phyloP scores from a whole-genome alignment of 140 eudicot species.

The Erigeron philadelphicus region DNA sequence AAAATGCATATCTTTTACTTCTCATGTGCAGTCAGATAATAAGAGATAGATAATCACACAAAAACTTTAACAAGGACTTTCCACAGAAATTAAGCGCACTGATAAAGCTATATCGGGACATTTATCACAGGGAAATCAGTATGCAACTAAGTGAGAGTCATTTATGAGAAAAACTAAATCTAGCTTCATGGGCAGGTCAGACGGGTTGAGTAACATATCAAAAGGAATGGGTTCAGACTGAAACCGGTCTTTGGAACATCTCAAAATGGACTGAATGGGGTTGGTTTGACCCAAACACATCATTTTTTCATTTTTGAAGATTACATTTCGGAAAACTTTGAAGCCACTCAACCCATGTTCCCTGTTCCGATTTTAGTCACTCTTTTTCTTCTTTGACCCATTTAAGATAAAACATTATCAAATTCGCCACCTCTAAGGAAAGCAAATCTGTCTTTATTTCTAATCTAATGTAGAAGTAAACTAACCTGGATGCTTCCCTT shows the following conservation, averaged over 20 bases:
- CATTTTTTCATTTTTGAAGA: too few species aligned
- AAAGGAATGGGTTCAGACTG: too few species aligned
- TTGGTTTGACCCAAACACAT: too few species aligned
- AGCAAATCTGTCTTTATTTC: neutral
- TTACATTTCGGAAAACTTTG: too few species aligned
- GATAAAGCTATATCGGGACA: neutral
- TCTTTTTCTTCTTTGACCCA: too few species aligned
- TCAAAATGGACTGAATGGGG: too few species aligned
- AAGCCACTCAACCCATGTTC: too few species aligned
- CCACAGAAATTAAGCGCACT: too few species aligned
- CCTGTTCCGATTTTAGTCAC: too few species aligned
- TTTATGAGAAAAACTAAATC: neutral
- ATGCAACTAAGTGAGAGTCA: neutral
- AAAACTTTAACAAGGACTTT: too few species aligned
- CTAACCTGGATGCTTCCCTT: slow-evolving; percentile 53
- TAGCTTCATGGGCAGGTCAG: neutral
- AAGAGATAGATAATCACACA: neutral
- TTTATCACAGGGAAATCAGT: neutral
- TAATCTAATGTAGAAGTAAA: neutral
- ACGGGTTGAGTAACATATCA: neutral
- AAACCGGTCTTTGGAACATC: too few species aligned
- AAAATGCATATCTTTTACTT: neutral
- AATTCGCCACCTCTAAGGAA: neutral
- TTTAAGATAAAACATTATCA: neutral
- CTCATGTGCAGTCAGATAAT: neutral